Percentiles rank a stretch among this genome's conserved stretches.
Conservation (phyloP, 2,329 filamentous ascomycete species). For the Colletotrichum salicis region DNA sequence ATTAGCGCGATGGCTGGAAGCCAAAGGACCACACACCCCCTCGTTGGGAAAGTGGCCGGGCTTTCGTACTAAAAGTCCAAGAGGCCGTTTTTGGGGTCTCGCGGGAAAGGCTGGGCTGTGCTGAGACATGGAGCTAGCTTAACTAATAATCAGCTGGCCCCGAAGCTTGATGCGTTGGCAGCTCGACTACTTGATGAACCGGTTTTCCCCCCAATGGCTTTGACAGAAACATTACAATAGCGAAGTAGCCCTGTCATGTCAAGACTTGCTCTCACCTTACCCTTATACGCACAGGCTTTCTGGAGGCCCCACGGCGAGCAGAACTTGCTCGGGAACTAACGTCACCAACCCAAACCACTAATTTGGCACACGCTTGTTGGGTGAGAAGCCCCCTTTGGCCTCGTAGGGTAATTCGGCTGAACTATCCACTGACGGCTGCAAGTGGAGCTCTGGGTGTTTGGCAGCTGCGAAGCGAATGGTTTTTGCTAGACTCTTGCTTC, state of each 20-base stretch:
- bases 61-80: background rate
- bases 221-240: background rate
- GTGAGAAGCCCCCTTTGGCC: background rate
- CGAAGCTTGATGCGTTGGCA: conserved; percentile 28
- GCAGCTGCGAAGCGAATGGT: background rate
- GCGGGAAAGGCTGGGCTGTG: conserved; percentile 12
- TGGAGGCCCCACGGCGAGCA: background rate
- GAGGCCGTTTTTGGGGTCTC: background rate
- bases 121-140: conserved; percentile 5
- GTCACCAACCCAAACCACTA: background rate
- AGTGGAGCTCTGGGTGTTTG: background rate
- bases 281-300: background rate
- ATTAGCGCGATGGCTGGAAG: conserved; percentile 42
- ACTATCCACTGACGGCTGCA: background rate
- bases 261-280: background rate
- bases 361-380: background rate
- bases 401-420: background rate
- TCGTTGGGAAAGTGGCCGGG: background rate
- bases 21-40: background rate
- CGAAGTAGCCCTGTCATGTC: background rate
- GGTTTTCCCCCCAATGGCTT: background rate
- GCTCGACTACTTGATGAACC: conserved; percentile 7
- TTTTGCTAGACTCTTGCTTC: background rate
- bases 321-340: conserved; percentile 7
- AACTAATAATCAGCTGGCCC: conserved; percentile 17